Evolutionary conservation across 495 filamentous ascomycete genomes (phyloP).

Genomic region (Aspergillus ellipticus): DNA sequence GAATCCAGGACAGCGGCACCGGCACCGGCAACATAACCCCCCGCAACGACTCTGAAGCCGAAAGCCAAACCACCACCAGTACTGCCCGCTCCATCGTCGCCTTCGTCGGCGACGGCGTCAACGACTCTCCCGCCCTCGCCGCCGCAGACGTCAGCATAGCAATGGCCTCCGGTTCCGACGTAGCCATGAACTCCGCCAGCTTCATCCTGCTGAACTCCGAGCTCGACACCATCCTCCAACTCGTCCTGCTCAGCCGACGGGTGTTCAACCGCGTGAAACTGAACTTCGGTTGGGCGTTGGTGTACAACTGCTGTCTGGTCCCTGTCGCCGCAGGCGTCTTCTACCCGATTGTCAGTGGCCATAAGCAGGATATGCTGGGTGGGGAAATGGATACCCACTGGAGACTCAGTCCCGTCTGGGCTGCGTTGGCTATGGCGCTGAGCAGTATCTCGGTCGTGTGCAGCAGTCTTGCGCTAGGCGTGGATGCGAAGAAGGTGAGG

Average conservation of each 20-base stretch:
- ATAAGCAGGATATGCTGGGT: conserved; percentile 35
- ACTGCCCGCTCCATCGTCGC: conserved; percentile 44
- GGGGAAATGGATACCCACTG: conserved; percentile 34
- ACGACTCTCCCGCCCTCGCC: conserved; percentile 79
- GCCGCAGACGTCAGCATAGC: conserved; percentile 80
- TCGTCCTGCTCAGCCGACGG: conserved; percentile 64
- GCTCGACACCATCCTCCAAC: conserved; percentile 63
- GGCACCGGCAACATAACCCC: background rate
- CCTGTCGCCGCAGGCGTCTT: conserved; percentile 80
- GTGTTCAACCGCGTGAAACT: conserved; percentile 78
- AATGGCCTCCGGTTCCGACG: conserved; percentile 78
- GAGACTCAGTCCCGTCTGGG: conserved; percentile 78
- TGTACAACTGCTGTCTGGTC: conserved; percentile 78
- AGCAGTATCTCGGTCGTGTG: conserved; percentile 77
- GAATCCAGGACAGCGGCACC: conserved; percentile 54
- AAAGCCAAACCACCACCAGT: conserved; percentile 1
- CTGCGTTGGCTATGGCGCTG: conserved; percentile 79
- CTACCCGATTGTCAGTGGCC: conserved; percentile 59
- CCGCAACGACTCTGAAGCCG: conserved; percentile 4
- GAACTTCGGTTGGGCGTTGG: conserved; percentile 86
- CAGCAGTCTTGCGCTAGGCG: conserved; percentile 66
- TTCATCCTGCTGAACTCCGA: conserved; percentile 82
- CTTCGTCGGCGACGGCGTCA: conserved; percentile 83
- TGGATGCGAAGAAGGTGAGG: conserved; percentile 27
- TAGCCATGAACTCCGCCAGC: conserved; percentile 75